Percentiles rank a stretch among this genome's conserved stretches.
phyloP scores from a whole-genome alignment of 768 basidiomycete species.

The Hortiboletus campestris region DNA sequence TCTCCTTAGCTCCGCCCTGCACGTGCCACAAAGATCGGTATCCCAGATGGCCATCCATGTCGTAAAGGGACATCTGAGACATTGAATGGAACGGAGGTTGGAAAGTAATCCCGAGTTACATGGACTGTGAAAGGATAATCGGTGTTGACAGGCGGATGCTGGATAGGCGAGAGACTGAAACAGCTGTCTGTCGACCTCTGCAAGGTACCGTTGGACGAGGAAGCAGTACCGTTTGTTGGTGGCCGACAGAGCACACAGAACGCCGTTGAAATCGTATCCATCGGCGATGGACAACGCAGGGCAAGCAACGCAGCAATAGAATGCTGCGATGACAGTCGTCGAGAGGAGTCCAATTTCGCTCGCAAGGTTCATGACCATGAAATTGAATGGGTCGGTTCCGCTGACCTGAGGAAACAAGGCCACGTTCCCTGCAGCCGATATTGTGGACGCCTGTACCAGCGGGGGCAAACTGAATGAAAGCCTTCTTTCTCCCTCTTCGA shows the following conservation, averaged over 20 bases:
- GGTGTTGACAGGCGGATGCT: background rate
- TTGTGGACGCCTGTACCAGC: background rate
- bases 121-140: background rate
- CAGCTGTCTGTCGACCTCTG: background rate
- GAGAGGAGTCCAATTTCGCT: constrained; percentile 10
- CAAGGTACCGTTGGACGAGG: constrained; percentile 1
- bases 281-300: background rate
- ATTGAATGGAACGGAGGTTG: background rate
- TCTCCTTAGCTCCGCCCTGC: background rate
- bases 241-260: background rate
- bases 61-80: background rate
- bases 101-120: background rate
- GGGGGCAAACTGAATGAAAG: background rate
- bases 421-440: background rate
- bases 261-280: constrained; percentile 11
- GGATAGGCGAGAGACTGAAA: background rate
- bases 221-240: background rate
- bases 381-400: constrained; percentile 10
- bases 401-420: constrained; percentile 6
- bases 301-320: constrained; percentile 9
- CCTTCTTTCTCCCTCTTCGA: constrained; percentile 7
- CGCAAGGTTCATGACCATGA: constrained; percentile 14
- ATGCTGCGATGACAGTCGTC: background rate
- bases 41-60: constrained; percentile 3
- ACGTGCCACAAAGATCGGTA: background rate